Evolutionary conservation across 176 grass and related monocot genomes (phyloP).

Genomic region (Lolium perenne): DNA sequence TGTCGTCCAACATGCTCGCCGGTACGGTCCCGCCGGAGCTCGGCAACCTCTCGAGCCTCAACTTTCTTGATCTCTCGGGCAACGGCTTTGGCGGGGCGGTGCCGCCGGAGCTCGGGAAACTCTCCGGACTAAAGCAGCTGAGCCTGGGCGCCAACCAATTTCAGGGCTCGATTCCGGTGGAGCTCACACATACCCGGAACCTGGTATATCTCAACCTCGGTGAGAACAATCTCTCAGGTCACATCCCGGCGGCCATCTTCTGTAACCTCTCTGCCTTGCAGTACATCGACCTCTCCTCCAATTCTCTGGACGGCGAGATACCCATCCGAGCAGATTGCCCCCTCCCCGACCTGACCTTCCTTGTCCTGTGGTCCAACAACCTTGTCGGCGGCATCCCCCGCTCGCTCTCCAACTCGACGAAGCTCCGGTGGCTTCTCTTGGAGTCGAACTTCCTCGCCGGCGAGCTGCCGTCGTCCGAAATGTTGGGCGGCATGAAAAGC

Average conservation of each 20-base stretch:
- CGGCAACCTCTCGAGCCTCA: slow-evolving; percentile 49
- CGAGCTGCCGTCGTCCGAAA: slow-evolving; percentile 54
- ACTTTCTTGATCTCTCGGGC: slow-evolving; percentile 65
- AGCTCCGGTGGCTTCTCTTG: slow-evolving; percentile 78
- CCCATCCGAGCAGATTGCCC: slow-evolving; percentile 53
- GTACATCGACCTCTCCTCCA: slow-evolving; percentile 76
- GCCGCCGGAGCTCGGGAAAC: slow-evolving; percentile 55
- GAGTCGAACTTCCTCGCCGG: slow-evolving; percentile 69
- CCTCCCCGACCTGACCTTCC: slow-evolving; percentile 65
- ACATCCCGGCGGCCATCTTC: slow-evolving; percentile 66
- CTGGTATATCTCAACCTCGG: slow-evolving; percentile 77
- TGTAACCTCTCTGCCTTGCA: slow-evolving; percentile 80
- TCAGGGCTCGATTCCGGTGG: slow-evolving; percentile 56
- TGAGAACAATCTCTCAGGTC: slow-evolving; percentile 60
- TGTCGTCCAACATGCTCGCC: slow-evolving; percentile 38
- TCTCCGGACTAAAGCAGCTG: slow-evolving; percentile 58
- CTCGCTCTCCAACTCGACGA: slow-evolving; percentile 76
- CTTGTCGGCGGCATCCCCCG: slow-evolving; percentile 62
- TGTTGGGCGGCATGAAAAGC: slow-evolving; percentile 65
- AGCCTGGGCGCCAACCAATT: slow-evolving; percentile 64
- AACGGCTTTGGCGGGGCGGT: slow-evolving; percentile 63
- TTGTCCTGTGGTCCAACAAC: slow-evolving; percentile 87
- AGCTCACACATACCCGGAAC: slow-evolving; percentile 50
- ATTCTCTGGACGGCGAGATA: slow-evolving; percentile 65
- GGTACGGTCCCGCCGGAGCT: slow-evolving; percentile 41